These are phyloP conservation scores for Ceratocystis diversiconidia DNA, from an alignment of 2,329 filamentous ascomycete genomes.

Conservation along the genomic window DNA sequence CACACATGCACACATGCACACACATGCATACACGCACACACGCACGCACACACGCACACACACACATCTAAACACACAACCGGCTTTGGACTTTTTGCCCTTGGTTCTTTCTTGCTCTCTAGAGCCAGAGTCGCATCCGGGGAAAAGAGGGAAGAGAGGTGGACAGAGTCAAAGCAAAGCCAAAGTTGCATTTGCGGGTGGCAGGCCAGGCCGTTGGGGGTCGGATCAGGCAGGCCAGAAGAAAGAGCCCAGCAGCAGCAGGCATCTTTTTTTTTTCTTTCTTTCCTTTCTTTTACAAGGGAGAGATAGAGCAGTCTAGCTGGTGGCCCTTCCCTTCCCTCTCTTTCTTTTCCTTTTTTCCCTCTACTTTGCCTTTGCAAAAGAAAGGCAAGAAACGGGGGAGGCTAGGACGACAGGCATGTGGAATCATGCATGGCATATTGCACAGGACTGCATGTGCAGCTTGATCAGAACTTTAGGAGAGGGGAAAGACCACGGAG, in stretches of 20 bases:
- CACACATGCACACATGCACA: too few relatives aligned
- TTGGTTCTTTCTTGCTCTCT: neutral
- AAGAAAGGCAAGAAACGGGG: too few relatives aligned
- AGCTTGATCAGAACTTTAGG: neutral
- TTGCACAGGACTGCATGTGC: too few relatives aligned
- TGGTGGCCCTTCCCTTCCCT: neutral
- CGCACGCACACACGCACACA: too few relatives aligned
- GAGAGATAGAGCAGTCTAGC: neutral
- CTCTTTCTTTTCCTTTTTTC: too few relatives aligned
- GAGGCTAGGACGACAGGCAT: too few relatives aligned
- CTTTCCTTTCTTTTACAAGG: neutral
- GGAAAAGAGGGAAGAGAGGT: neutral
- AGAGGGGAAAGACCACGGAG: neutral
- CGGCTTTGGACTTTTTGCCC: neutral
- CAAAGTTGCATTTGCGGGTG: neutral
- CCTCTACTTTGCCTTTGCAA: too few relatives aligned
- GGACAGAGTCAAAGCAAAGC: neutral
- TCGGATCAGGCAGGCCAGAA: neutral
- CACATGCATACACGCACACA: too few relatives aligned
- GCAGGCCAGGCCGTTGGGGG: neutral
- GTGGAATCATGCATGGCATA: too few relatives aligned
- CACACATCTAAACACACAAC: neutral
- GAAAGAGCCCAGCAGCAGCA: neutral
- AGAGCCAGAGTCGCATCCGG: neutral
- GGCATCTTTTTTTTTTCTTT: neutral